A percentile compares a stretch with the other conserved stretches of the same genome.
phyloP scores from a whole-genome alignment of 1,284 basidiomycete species.

The Sanghuangporus weigelae region DNA sequence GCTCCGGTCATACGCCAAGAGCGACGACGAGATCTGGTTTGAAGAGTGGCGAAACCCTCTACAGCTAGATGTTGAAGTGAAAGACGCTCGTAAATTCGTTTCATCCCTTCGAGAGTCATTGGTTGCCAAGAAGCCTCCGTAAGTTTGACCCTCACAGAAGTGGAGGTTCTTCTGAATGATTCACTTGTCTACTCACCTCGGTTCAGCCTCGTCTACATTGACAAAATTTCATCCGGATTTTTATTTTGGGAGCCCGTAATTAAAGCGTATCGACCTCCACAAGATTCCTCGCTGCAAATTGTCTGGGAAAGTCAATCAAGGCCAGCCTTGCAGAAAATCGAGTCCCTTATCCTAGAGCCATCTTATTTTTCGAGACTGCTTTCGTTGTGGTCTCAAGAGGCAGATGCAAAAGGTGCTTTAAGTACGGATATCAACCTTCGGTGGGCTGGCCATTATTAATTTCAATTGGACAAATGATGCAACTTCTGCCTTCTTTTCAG shows the following conservation, averaged over 20 bases:
- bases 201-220: conserved; percentile 48
- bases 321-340: conserved; percentile 57
- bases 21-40: conserved; percentile 69
- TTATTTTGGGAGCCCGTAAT: conserved; percentile 74
- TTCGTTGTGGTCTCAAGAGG: conserved; percentile 71
- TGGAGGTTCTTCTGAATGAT: neutral
- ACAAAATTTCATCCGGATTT: conserved; percentile 85
- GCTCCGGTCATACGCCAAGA: conserved; percentile 74
- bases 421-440: conserved; percentile 45
- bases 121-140: conserved; percentile 17
- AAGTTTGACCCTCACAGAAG: conserved; percentile 15
- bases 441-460: neutral
- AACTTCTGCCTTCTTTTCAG: neutral
- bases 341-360: conserved; percentile 40
- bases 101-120: conserved; percentile 38
- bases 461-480: neutral
- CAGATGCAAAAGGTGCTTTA: conserved; percentile 43
- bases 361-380: conserved; percentile 60
- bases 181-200: neutral
- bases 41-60: conserved; percentile 80
- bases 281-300: conserved; percentile 42
- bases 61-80: conserved; percentile 46
- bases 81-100: conserved; percentile 44
- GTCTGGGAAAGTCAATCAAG: conserved; percentile 64
- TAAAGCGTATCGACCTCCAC: conserved; percentile 57